A percentile compares a stretch with the other conserved stretches of the same genome.
These are phyloP conservation scores for Anethum foeniculum DNA, from an alignment of 140 eudicot genomes.

Conservation along the genomic window DNA sequence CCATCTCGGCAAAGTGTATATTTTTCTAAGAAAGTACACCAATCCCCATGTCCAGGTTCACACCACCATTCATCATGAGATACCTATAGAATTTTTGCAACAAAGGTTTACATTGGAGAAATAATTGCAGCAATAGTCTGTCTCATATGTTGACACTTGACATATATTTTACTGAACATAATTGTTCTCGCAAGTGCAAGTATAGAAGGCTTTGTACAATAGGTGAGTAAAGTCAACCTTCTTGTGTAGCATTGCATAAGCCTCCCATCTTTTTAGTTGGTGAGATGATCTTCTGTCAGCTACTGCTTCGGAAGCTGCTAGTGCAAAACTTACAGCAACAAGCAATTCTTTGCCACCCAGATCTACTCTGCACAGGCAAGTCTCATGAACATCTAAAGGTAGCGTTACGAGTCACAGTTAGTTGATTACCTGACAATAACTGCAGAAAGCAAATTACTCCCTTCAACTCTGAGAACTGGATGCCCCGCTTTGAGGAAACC, in stretches of 20 bases:
- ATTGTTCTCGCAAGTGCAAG: neutral
- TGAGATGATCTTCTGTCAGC: constrained; percentile 76
- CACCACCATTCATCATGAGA: constrained; percentile 93
- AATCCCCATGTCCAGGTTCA: constrained; percentile 97
- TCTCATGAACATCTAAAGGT: constrained; percentile 5
- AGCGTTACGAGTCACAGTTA: neutral
- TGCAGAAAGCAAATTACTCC: constrained; percentile 93
- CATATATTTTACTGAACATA: neutral
- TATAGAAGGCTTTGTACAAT: neutral
- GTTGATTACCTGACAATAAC: constrained; percentile 65
- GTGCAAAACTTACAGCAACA: constrained; percentile 83
- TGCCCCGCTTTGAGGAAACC: constrained; percentile 68
- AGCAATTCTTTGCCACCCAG: constrained; percentile 76
- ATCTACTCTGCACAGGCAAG: constrained; percentile 52
- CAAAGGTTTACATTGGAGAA: neutral
- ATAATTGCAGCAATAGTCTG: neutral
- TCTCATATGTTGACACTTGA: neutral
- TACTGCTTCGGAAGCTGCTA: constrained; percentile 83
- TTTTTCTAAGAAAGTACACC: constrained; percentile 94
- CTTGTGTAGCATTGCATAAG: constrained; percentile 77
- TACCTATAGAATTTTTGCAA: constrained; percentile 38
- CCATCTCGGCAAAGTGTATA: constrained; percentile 91
- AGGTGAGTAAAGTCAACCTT: constrained; percentile 38
- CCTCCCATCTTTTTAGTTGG: constrained; percentile 89
- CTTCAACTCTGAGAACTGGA: constrained; percentile 88